Evolutionary conservation across 371 early-diverging fungal species (phyloP).

Genomic region (Sporodiniella umbellata): DNA sequence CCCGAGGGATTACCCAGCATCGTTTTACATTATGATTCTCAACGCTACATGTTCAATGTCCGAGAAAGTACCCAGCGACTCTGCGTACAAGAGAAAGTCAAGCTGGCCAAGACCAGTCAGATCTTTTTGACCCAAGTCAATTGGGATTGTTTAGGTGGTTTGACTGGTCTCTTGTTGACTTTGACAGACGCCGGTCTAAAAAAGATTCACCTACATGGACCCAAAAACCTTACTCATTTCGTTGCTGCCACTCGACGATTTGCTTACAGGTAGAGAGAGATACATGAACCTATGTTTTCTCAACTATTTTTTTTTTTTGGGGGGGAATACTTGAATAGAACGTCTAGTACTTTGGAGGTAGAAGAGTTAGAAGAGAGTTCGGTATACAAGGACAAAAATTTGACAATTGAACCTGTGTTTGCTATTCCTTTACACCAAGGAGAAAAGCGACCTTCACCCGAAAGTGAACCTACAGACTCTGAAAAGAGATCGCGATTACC

Average conservation of each 20-base stretch:
- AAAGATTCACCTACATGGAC: conserved; percentile 64
- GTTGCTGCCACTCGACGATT: conserved; percentile 83
- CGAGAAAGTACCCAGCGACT: conserved; percentile 92
- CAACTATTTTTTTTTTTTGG: no score
- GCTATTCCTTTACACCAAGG: conserved; percentile 39
- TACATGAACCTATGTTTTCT: no score
- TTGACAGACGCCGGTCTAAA: conserved; percentile 74
- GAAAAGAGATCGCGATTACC: background rate
- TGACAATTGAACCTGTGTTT: conserved; percentile 63
- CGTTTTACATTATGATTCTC: conserved; percentile 74
- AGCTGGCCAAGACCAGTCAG: conserved; percentile 63
- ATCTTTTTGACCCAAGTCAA: conserved; percentile 78
- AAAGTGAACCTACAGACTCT: conserved; percentile 10
- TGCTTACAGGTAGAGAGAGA: conserved; percentile 37
- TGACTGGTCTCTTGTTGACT: conserved; percentile 86
- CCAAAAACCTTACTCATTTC: conserved; percentile 76
- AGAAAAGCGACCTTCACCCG: conserved; percentile 13
- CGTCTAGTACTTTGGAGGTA: conserved; percentile 31
- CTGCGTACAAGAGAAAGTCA: conserved; percentile 71
- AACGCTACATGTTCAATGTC: conserved; percentile 93
- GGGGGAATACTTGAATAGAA: no score
- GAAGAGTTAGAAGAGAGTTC: background rate
- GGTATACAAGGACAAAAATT: conserved; percentile 59
- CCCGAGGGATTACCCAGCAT: conserved; percentile 73
- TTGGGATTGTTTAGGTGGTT: conserved; percentile 86